These are phyloP conservation scores for Colletotrichum sublineola DNA, from an alignment of 2,329 filamentous ascomycete species.

Conservation along the genomic window DNA sequence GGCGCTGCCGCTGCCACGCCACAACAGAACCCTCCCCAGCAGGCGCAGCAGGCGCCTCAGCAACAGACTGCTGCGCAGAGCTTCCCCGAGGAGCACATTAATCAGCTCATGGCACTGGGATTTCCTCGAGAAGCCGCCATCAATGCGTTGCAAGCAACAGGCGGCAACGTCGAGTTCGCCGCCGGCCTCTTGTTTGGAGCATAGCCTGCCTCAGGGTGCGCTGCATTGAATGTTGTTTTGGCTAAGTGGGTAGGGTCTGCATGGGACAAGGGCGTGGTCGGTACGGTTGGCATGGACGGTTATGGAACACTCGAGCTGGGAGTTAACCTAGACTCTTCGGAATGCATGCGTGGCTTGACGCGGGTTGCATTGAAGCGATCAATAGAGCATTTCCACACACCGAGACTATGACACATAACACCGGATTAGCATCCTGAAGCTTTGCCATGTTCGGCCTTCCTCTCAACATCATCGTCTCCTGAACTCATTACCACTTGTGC, in stretches of 20 bases:
- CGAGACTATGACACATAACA: neutral
- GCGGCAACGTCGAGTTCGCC: slow-evolving; percentile 90
- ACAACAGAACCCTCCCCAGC: slow-evolving; percentile 43
- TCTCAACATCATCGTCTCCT: neutral
- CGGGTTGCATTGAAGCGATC: slow-evolving; percentile 11
- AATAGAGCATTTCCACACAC: slow-evolving; percentile 16
- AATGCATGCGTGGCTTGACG: slow-evolving; percentile 6
- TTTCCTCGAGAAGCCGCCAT: slow-evolving; percentile 83
- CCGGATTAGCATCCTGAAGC: neutral
- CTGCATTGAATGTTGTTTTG: neutral
- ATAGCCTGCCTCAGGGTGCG: slow-evolving; percentile 42
- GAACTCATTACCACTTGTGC: neutral
- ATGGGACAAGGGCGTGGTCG: slow-evolving; percentile 17
- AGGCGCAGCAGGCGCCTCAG: slow-evolving; percentile 45
- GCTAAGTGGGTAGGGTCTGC: neutral
- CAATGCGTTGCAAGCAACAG: slow-evolving; percentile 83
- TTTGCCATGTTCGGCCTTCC: neutral
- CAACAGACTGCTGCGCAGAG: slow-evolving; percentile 49
- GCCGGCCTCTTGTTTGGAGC: slow-evolving; percentile 80
- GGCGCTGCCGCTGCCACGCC: slow-evolving; percentile 46
- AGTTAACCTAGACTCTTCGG: slow-evolving; percentile 27
- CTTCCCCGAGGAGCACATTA: slow-evolving; percentile 75
- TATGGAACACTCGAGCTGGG: slow-evolving; percentile 7
- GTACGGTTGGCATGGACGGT: neutral
- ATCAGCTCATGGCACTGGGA: slow-evolving; percentile 82